Percentiles rank a stretch among this genome's conserved stretches.
Evolutionary conservation across 768 basidiomycete genomes (phyloP).

Genomic region (Sarcodon aspratus): DNA sequence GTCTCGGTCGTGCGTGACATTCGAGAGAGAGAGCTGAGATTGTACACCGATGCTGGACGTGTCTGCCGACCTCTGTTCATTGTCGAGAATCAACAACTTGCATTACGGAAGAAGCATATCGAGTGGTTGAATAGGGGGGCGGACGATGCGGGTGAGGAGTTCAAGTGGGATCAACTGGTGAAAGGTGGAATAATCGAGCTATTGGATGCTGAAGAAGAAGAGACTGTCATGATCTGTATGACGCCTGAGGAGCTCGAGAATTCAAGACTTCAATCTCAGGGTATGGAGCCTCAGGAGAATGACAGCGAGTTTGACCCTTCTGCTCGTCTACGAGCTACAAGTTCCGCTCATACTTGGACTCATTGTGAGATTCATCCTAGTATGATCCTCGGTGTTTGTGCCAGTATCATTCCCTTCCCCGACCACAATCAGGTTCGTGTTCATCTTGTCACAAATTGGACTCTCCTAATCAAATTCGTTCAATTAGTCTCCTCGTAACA

Average conservation of each 20-base stretch:
- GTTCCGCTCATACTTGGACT: constrained; percentile 87
- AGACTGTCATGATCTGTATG: constrained; percentile 99
- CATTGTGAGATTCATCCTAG: constrained; percentile 99
- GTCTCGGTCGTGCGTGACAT: constrained; percentile 98
- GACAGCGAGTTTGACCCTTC: constrained; percentile 78
- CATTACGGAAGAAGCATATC: constrained; percentile 77
- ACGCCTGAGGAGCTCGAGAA: constrained; percentile 90
- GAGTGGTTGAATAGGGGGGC: constrained; percentile 50
- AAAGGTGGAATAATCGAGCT: constrained; percentile 87
- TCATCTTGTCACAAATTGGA: background rate
- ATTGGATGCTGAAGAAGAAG: constrained; percentile 97
- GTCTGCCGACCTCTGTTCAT: constrained; percentile 97
- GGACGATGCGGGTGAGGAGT: constrained; percentile 45
- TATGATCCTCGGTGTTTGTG: constrained; percentile 98
- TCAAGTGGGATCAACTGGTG: constrained; percentile 75
- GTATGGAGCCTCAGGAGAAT: constrained; percentile 44
- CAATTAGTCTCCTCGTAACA: constrained; percentile 92
- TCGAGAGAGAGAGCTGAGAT: constrained; percentile 83
- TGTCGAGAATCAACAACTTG: constrained; percentile 83
- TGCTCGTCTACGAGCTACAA: constrained; percentile 75
- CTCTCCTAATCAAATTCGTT: constrained; percentile 2
- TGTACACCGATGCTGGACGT: constrained; percentile 95
- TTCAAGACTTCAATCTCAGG: constrained; percentile 55
- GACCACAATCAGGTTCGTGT: constrained; percentile 91
- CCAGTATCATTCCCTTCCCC: constrained; percentile 98